Conservation (phyloP, 768 basidiomycete genomes). For the Mrakia gelida region DNA sequence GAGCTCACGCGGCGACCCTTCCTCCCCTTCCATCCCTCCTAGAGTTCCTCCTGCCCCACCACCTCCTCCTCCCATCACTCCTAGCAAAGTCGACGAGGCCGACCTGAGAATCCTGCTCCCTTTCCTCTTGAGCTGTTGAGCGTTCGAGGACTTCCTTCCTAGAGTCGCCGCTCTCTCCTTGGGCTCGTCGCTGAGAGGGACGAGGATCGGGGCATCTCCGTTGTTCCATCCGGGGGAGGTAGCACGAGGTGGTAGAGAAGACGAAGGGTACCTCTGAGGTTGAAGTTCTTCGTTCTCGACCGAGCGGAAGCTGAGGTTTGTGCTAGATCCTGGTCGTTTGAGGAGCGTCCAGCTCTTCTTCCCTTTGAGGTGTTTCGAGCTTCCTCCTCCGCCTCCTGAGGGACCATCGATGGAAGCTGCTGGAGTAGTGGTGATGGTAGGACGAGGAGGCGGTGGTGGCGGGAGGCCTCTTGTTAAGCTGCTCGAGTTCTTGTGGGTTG, state of each 20-base stretch:
- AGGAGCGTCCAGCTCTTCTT: conserved; percentile 3
- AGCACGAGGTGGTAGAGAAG: background rate
- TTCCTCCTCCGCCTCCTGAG: background rate
- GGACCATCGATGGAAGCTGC: background rate
- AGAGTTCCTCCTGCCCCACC: background rate
- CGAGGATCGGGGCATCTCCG: background rate
- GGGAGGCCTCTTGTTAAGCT: background rate
- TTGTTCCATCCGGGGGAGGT: background rate
- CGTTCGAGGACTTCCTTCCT: background rate
- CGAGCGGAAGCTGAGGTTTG: conserved; percentile 10
- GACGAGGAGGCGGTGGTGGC: background rate
- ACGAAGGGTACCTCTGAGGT: background rate
- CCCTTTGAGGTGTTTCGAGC: conserved; percentile 9
- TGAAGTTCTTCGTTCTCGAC: conserved; percentile 2
- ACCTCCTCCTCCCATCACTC: background rate
- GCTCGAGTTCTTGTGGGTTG: background rate
- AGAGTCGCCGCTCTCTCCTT: background rate
- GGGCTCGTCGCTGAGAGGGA: background rate
- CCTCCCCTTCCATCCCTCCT: background rate
- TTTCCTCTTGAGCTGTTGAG: conserved; percentile 11
- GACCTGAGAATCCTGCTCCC: background rate
- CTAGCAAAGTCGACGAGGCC: background rate
- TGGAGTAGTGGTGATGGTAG: background rate
- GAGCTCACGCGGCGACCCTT: background rate
- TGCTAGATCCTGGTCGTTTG: background rate